These are phyloP conservation scores for Venturiaceae sp. DNA, from an alignment of 2,329 filamentous ascomycete genomes.

Conservation along the genomic window DNA sequence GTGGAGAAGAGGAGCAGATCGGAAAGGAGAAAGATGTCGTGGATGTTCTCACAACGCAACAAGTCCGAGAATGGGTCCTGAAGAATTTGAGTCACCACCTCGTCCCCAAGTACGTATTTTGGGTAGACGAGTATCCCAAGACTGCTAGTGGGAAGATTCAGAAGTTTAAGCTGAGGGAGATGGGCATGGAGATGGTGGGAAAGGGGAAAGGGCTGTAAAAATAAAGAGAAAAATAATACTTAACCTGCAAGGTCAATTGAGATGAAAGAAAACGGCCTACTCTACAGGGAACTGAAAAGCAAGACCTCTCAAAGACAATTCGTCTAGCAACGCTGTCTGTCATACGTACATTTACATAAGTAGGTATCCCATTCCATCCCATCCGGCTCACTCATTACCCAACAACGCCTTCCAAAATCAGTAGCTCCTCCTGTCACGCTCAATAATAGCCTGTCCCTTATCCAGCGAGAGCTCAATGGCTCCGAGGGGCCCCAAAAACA, in stretches of 20 bases:
- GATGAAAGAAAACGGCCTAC: neutral
- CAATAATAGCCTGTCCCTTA: no score
- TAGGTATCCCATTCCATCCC: neutral
- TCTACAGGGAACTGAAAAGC: no score
- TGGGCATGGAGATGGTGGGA: conserved; percentile 42
- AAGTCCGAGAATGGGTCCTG: conserved; percentile 63
- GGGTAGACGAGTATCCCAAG: conserved; percentile 77
- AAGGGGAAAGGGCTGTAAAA: conserved; percentile 18
- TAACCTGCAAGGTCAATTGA: neutral
- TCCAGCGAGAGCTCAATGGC: no score
- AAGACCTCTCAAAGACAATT: no score
- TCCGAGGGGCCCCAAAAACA: neutral
- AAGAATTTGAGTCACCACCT: conserved; percentile 61
- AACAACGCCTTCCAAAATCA: no score
- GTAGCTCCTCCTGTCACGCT: no score
- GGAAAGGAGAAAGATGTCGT: conserved; percentile 9
- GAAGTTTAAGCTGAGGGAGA: conserved; percentile 75
- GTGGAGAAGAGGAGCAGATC: conserved; percentile 20
- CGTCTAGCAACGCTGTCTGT: neutral
- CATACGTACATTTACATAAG: neutral
- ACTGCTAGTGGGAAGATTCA: conserved; percentile 96
- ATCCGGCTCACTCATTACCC: neutral
- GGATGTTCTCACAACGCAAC: conserved; percentile 41
- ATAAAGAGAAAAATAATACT: neutral
- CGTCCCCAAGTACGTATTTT: conserved; percentile 87